Evolutionary conservation across 768 basidiomycete genomes (phyloP).

Genomic region (Tricholoma matsutake): DNA sequence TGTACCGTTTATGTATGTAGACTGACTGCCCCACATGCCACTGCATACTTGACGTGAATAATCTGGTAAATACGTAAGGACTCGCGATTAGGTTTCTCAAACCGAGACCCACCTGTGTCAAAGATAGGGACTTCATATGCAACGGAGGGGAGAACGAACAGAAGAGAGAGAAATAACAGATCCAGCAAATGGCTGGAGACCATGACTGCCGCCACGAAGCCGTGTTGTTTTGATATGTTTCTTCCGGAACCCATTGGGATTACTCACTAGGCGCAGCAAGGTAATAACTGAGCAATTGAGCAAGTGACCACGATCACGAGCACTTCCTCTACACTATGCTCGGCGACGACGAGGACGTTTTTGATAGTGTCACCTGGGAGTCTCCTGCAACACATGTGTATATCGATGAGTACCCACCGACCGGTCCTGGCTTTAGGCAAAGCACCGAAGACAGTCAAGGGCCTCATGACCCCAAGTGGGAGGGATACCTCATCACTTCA

Average conservation of each 20-base stretch:
- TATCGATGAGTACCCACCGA: constrained; percentile 37
- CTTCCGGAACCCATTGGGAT: constrained; percentile 20
- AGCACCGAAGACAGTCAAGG: constrained; percentile 67
- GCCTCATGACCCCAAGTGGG: constrained; percentile 89
- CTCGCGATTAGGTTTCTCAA: constrained; percentile 7
- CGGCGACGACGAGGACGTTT: constrained; percentile 85
- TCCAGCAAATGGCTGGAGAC: constrained; percentile 16
- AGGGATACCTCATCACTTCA: constrained; percentile 75
- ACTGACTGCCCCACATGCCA: constrained; percentile 85
- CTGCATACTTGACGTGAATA: constrained; percentile 89
- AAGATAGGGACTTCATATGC: constrained; percentile 66
- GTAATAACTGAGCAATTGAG: no score
- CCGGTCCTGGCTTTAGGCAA: constrained; percentile 79
- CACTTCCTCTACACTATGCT: constrained; percentile 48
- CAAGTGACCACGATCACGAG: not conserved
- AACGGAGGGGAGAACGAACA: constrained; percentile 32
- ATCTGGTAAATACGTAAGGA: constrained; percentile 36
- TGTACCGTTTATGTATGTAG: constrained; percentile 82
- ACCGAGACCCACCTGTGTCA: constrained; percentile 49
- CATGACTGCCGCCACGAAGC: constrained; percentile 18
- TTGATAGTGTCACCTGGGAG: constrained; percentile 92
- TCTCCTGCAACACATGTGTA: constrained; percentile 53
- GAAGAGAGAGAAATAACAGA: constrained; percentile 26
- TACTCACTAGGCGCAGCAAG: not conserved
- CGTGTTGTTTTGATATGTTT: constrained; percentile 36